Percentiles rank a stretch among this genome's conserved stretches.
These are phyloP conservation scores for Zygnema cylindricum DNA, from an alignment of 139 green algal genomes.

Conservation along the genomic window DNA sequence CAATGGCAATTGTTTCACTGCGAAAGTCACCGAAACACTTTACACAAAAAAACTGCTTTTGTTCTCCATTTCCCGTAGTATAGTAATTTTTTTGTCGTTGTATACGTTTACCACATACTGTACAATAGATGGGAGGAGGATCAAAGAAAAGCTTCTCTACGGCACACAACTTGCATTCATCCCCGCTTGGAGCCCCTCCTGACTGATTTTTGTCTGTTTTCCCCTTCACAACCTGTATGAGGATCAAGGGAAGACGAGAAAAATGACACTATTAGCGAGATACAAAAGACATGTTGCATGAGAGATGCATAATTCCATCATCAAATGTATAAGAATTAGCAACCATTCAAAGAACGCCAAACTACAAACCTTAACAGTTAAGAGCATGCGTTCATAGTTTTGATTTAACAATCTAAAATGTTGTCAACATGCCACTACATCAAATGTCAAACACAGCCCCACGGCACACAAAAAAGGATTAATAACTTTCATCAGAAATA, in stretches of 20 bases:
- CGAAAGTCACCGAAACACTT: conserved; percentile 76
- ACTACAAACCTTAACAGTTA: too few species aligned
- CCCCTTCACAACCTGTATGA: conserved; percentile 32
- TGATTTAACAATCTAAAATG: too few species aligned
- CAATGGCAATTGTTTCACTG: conserved; percentile 69
- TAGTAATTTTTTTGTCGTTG: conserved; percentile 79
- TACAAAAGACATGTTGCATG: too few species aligned
- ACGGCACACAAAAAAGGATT: too few species aligned
- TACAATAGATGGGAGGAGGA: conserved; percentile 93
- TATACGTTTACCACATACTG: conserved; percentile 84
- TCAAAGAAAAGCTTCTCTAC: conserved; percentile 89
- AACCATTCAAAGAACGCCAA: too few species aligned
- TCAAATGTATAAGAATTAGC: too few species aligned
- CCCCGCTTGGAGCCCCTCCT: conserved; percentile 53
- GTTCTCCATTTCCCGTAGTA: conserved; percentile 22
- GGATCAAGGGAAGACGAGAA: background rate
- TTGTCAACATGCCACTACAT: too few species aligned
- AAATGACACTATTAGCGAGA: too few species aligned
- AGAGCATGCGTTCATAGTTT: too few species aligned
- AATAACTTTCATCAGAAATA: background rate
- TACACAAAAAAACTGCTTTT: conserved; percentile 81
- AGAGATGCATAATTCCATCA: too few species aligned
- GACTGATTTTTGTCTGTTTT: conserved; percentile 56
- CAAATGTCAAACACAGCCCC: background rate
- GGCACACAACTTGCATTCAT: conserved; percentile 80